Conservation (phyloP, 495 filamentous ascomycete species). For the Aspergillus sparsus region DNA sequence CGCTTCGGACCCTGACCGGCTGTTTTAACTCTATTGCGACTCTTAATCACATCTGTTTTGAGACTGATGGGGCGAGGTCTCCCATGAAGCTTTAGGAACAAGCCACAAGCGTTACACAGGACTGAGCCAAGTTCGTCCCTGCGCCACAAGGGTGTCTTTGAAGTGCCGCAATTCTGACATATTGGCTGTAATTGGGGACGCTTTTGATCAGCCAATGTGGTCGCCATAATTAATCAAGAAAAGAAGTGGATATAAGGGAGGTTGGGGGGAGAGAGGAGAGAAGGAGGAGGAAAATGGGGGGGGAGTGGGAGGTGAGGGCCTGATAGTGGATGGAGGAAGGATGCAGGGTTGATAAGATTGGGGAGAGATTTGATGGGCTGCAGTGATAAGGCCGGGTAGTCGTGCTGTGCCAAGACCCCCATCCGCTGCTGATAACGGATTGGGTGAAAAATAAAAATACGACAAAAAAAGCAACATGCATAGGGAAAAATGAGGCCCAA, state of each 20-base stretch:
- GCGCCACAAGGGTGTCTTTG: slow-evolving; percentile 94
- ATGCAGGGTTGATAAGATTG: slow-evolving; percentile 52
- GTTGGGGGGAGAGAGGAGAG: slow-evolving; percentile 18
- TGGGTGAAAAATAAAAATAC: slow-evolving; percentile 33
- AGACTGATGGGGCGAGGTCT: slow-evolving; percentile 90
- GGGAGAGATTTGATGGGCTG: slow-evolving; percentile 47
- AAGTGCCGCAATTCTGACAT: slow-evolving; percentile 95
- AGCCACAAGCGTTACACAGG: slow-evolving; percentile 98
- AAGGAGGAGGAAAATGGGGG: slow-evolving; percentile 22
- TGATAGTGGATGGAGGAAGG: slow-evolving; percentile 34
- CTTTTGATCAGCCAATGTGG: slow-evolving; percentile 57
- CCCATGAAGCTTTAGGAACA: slow-evolving; percentile 96
- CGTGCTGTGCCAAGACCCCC: slow-evolving; percentile 41
- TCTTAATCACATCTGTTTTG: slow-evolving; percentile 99
- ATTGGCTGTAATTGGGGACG: slow-evolving; percentile 77
- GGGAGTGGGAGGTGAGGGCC: slow-evolving; percentile 20
- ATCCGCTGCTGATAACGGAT: slow-evolving; percentile 38
- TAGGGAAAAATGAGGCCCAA: slow-evolving; percentile 15
- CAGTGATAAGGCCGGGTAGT: slow-evolving; percentile 45
- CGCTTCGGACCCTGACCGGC: slow-evolving; percentile 81
- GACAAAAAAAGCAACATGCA: slow-evolving; percentile 25
- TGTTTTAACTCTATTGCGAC: slow-evolving; percentile 96
- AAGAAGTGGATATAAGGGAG: no score
- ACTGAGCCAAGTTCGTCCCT: slow-evolving; percentile 94
- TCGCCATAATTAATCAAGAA: slow-evolving; percentile 50